Conservation (phyloP, 2,329 filamentous ascomycete genomes). For the Fusarium chuoi region DNA sequence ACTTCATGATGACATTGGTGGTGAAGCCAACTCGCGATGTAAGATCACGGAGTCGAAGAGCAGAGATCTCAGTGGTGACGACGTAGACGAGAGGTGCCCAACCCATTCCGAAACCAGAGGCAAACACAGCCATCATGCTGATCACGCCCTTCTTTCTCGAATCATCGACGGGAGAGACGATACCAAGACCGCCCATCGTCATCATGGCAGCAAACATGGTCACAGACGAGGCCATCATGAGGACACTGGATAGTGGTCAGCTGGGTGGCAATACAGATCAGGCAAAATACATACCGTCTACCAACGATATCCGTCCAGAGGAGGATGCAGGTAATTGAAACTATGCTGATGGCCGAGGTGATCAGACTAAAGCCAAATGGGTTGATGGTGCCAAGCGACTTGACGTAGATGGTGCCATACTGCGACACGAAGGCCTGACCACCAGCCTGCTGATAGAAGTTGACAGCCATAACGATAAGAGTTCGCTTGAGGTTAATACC, state of each 20-base stretch:
- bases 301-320: conserved; percentile 18
- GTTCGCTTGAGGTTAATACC: conserved; percentile 30
- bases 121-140: conserved; percentile 41
- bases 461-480: conserved; percentile 15
- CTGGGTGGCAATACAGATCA: accelerated
- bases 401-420: conserved; percentile 40
- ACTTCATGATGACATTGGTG: conserved; percentile 33
- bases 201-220: conserved; percentile 38
- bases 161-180: conserved; percentile 11
- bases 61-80: conserved; percentile 34
- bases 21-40: conserved; percentile 28
- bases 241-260: not conserved
- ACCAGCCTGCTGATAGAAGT: conserved; percentile 34
- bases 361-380: conserved; percentile 43
- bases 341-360: conserved; percentile 33
- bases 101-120: conserved; percentile 8
- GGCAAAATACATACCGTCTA: conserved; percentile 5
- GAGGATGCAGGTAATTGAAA: not conserved
- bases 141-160: conserved; percentile 38
- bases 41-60: conserved; percentile 25
- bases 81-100: conserved; percentile 31
- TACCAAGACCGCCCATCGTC: conserved; percentile 41
- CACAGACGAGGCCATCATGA: conserved; percentile 27
- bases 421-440: conserved; percentile 36
- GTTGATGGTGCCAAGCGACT: conserved; percentile 37